Evolutionary conservation across 1,139 yeast genomes (phyloP).

Genomic region (Hyphopichia wangnamkhiaoensis): DNA sequence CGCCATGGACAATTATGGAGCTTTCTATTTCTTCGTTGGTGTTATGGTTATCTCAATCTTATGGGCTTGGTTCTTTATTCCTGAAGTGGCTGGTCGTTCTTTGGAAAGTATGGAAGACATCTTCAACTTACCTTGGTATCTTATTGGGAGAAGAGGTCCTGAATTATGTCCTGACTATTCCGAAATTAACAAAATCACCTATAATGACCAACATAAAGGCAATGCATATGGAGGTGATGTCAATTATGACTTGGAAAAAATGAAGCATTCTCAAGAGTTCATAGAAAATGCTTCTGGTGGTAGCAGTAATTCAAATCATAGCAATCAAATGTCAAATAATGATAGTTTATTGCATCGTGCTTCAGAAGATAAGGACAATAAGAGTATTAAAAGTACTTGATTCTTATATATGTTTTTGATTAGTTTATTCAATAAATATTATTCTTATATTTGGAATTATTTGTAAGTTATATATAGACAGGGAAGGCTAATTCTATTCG

Average conservation of each 20-base stretch:
- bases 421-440: no score
- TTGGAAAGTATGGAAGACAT: conserved; percentile 47
- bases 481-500: no score
- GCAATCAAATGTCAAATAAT: background rate
- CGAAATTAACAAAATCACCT: conserved; percentile 26
- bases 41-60: conserved; percentile 32
- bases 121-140: conserved; percentile 49
- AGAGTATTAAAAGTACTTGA: background rate
- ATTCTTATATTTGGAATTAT: no score
- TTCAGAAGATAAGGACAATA: background rate
- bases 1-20: conserved; percentile 40
- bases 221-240: conserved; percentile 23
- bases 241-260: conserved; percentile 16
- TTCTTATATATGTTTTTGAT: background rate
- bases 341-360: background rate
- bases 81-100: conserved; percentile 41
- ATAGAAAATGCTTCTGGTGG: background rate
- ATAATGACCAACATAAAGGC: conserved; percentile 11
- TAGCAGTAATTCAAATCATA: no score
- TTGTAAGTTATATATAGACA: no score
- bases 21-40: conserved; percentile 45
- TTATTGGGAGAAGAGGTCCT: conserved; percentile 44
- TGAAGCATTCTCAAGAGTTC: conserved; percentile 9
- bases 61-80: conserved; percentile 45
- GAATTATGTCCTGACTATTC: conserved; percentile 43